These are phyloP conservation scores for Arabis alpina DNA, from an alignment of 345 rosid species.

Conservation along the genomic window DNA sequence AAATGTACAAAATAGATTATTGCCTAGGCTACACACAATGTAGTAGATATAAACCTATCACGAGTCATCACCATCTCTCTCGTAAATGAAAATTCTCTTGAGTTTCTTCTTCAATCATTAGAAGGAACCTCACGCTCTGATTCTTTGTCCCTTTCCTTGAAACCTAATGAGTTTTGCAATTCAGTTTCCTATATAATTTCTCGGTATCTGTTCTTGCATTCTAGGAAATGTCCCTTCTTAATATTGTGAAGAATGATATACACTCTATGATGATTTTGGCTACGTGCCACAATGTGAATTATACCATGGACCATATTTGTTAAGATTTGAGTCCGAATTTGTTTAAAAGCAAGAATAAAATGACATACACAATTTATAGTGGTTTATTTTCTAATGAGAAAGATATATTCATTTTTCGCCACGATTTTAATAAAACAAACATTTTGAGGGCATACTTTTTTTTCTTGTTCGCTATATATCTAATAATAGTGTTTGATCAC, in stretches of 20 bases:
- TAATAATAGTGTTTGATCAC: too few relatives aligned
- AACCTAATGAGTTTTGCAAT: constrained; percentile 19
- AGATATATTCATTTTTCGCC: too few relatives aligned
- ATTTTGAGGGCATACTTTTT: too few relatives aligned
- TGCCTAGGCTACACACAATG: constrained; percentile 30
- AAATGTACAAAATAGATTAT: constrained; percentile 23
- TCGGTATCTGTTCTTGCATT: constrained; percentile 33
- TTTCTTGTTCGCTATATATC: too few relatives aligned
- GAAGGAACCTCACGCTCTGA: constrained; percentile 41
- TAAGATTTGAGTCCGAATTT: too few relatives aligned
- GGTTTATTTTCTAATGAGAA: too few relatives aligned
- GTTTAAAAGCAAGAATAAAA: too few relatives aligned
- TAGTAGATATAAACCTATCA: constrained; percentile 17
- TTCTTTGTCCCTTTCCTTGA: constrained; percentile 37
- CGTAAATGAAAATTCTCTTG: constrained; percentile 30
- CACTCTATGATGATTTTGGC: not conserved
- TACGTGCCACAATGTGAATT: not conserved
- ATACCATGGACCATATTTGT: too few relatives aligned
- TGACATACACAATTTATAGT: too few relatives aligned
- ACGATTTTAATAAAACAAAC: too few relatives aligned
- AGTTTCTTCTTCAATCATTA: constrained; percentile 40
- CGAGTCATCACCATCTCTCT: constrained; percentile 35
- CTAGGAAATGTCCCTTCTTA: constrained; percentile 31
- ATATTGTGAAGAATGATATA: not conserved
- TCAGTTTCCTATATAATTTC: constrained; percentile 31